Conservation (phyloP, 345 rosid species). For the Populus pruinosa region DNA sequence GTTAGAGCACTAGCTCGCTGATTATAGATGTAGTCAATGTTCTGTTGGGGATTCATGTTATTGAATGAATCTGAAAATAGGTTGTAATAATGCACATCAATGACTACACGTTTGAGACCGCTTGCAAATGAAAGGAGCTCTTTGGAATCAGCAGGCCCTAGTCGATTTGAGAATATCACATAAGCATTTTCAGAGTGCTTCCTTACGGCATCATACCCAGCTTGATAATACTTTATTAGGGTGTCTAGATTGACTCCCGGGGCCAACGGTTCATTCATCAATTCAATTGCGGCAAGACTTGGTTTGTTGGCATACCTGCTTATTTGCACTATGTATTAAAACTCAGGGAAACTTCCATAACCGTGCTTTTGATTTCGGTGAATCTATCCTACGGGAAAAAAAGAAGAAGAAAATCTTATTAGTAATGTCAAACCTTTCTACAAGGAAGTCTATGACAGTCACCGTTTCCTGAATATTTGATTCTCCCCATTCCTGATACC, state of each 20-base stretch:
- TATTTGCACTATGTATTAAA: not conserved
- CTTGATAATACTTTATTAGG: conserved; percentile 28
- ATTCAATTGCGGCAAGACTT: conserved; percentile 31
- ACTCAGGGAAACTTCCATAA: not conserved
- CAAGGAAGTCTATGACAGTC: conserved; percentile 38
- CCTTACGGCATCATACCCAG: conserved; percentile 37
- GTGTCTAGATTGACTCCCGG: conserved; percentile 17
- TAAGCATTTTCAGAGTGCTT: conserved; percentile 28
- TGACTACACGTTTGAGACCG: conserved; percentile 22
- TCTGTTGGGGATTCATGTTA: conserved; percentile 20
- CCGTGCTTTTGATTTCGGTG: too few relatives aligned
- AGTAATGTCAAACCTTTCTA: conserved; percentile 9
- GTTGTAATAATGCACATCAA: conserved; percentile 43
- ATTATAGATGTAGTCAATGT: conserved; percentile 21
- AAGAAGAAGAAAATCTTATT: too few relatives aligned
- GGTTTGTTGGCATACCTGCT: not conserved
- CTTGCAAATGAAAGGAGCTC: conserved; percentile 31
- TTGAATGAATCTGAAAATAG: conserved; percentile 11
- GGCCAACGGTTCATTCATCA: conserved; percentile 44
- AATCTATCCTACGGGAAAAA: too few relatives aligned
- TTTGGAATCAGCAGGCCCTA: conserved; percentile 19
- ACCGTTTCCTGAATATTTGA: conserved; percentile 29
- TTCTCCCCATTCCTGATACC: conserved; percentile 42
- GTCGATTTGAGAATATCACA: conserved; percentile 34
- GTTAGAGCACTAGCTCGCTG: conserved; percentile 16